A percentile compares a stretch with the other conserved stretches of the same genome.
These are phyloP conservation scores for Calycina herbarum DNA, from an alignment of 2,329 filamentous ascomycete genomes.

Conservation along the genomic window DNA sequence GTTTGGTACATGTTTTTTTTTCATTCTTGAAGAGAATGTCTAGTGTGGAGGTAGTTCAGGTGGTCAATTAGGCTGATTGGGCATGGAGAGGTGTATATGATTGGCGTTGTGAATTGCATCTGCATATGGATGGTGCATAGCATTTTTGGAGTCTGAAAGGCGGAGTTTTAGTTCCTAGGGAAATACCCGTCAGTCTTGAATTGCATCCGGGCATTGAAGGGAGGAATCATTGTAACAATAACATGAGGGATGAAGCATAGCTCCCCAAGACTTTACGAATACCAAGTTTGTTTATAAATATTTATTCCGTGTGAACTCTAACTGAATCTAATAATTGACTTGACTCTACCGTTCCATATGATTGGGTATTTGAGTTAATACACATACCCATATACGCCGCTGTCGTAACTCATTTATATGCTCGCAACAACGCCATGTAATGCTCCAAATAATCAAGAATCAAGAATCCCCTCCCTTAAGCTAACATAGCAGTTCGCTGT, in stretches of 20 bases:
- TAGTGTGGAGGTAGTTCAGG: not conserved
- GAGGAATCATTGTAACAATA: not conserved
- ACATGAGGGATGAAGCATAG: not conserved
- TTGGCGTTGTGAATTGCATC: not conserved
- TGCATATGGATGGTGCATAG: slow-evolving; percentile 1
- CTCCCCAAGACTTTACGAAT: not conserved
- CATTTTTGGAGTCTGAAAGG: not conserved
- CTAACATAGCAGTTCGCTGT: slow-evolving; percentile 34
- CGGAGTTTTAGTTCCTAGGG: not conserved
- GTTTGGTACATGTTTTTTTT: not conserved
- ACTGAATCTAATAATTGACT: slow-evolving; percentile 1
- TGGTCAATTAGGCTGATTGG: not conserved
- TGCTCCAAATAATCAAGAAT: slow-evolving; percentile 20
- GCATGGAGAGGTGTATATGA: not conserved
- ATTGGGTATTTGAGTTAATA: not conserved
- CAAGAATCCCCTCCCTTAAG: slow-evolving; percentile 21
- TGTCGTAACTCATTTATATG: not conserved
- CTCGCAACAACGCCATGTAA: slow-evolving; percentile 31
- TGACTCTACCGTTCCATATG: not conserved
- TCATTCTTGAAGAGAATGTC: not conserved
- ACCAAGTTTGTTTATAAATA: not conserved
- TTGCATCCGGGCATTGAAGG: not conserved
- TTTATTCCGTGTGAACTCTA: not conserved
- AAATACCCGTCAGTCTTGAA: slow-evolving; percentile 5
- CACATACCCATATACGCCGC: not conserved